Conservation (phyloP, 768 basidiomycete species). For the Trametes meyenii region DNA sequence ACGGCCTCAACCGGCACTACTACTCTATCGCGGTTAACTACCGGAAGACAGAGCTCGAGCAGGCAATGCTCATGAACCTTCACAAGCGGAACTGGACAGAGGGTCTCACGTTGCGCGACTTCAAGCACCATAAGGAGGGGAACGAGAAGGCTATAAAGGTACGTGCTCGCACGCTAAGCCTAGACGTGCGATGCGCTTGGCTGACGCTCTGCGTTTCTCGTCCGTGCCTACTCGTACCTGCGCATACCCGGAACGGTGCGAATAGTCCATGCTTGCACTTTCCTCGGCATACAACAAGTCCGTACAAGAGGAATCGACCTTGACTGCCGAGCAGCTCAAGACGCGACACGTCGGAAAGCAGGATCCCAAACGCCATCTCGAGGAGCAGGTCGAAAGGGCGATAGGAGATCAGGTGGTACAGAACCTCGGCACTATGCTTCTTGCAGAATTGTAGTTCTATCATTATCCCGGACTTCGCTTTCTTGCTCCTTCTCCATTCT, state of each 20-base stretch:
- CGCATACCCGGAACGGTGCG: not conserved
- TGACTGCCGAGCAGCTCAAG: slow-evolving; percentile 91
- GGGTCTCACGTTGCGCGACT: slow-evolving; percentile 89
- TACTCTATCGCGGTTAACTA: slow-evolving; percentile 98
- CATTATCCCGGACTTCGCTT: slow-evolving; percentile 23
- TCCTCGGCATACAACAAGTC: slow-evolving; percentile 97
- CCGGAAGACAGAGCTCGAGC: slow-evolving; percentile 97
- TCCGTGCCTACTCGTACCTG: slow-evolving; percentile 8
- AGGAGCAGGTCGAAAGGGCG: slow-evolving; percentile 96
- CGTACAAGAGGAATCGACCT: slow-evolving; percentile 96
- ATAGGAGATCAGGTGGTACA: slow-evolving; percentile 98
- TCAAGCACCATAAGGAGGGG: slow-evolving; percentile 80
- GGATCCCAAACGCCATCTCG: slow-evolving; percentile 96
- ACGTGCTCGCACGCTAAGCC: slow-evolving; percentile 33
- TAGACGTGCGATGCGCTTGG: slow-evolving; percentile 21
- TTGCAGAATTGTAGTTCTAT: slow-evolving; percentile 76
- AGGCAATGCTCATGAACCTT: slow-evolving; percentile 98
- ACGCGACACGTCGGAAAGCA: slow-evolving; percentile 97
- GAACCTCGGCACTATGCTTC: slow-evolving; percentile 91
- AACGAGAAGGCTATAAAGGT: slow-evolving; percentile 98
- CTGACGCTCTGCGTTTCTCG: slow-evolving; percentile 8
- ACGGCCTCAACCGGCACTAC: slow-evolving; percentile 97
- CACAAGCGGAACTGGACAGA: slow-evolving; percentile 99
- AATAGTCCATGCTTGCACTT: slow-evolving; percentile 87
- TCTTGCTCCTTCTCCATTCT: slow-evolving; percentile 11